Conservation (phyloP, 352 stramenopile genomes). For the Heterotrichella gracilis region DNA sequence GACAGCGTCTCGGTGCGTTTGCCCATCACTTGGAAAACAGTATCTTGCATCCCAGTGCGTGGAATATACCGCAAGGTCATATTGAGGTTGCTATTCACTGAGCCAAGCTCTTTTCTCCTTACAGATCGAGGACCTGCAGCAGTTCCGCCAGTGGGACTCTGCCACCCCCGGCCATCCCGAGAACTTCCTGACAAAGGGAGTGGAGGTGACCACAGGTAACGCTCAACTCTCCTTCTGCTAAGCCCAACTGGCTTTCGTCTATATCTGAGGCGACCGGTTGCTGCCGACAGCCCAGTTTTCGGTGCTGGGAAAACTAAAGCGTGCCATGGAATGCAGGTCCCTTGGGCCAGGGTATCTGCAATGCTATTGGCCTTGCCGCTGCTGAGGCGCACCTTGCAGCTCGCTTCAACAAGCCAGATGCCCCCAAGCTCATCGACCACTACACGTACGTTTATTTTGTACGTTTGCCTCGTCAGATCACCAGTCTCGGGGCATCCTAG, state of each 20-base stretch:
- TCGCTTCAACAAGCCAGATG: slow-evolving; percentile 66
- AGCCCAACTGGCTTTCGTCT: no score
- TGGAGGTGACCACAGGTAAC: slow-evolving; percentile 84
- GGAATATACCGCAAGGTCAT: neutral
- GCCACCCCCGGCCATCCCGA: slow-evolving; percentile 86
- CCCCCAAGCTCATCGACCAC: slow-evolving; percentile 67
- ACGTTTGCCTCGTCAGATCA: no score
- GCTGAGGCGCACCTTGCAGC: slow-evolving; percentile 81
- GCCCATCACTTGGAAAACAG: no score
- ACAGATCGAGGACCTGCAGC: slow-evolving; percentile 68
- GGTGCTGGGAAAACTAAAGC: no score
- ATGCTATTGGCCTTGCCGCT: slow-evolving; percentile 82
- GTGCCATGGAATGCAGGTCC: no score
- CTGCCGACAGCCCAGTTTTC: no score
- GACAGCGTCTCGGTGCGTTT: no score
- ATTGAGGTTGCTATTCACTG: neutral
- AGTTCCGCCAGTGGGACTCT: slow-evolving; percentile 68
- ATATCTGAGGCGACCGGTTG: no score
- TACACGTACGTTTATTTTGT: slow-evolving; percentile 96
- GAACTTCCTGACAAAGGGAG: slow-evolving; percentile 35
- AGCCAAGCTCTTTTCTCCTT: neutral
- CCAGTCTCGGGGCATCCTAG: no score
- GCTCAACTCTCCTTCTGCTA: no score
- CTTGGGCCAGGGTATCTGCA: slow-evolving; percentile 79
- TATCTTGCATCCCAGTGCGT: neutral